Base-by-base conservation (phyloP, 73 alveolate species). In the Stentor coeruleus region DNA sequence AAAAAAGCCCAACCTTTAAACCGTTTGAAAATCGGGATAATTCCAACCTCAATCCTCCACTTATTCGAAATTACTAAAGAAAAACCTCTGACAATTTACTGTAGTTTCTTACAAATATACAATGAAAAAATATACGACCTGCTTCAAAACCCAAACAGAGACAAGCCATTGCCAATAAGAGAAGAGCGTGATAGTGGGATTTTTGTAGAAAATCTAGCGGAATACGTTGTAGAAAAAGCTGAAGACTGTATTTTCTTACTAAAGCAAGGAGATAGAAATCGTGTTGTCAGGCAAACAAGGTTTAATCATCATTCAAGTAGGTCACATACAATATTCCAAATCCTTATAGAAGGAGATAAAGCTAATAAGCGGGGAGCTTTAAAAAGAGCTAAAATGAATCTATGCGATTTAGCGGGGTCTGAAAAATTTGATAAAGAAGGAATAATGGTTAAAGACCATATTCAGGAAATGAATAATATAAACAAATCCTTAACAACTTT, bases 391-490 rank as follows among this genome's bases (percentile, higher is more conserved):
- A 97, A 97, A 85, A 91, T 97, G 76, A 90, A 96, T 81, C 84
- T 97, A 39, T 99, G 97, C 0, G 99, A 97, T 91, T 89, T 97
- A 73, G 99, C 99, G 14, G 99, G 99, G 15, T 87, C 97, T 77
- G 99, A 97, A 77, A 84, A 95, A 81, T 87, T 89, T 36, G 88
- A 93, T 81, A 93, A 91, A 89, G 94, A 90, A 33, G 96, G 92
- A 31, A 90, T 73, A 3, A 85, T 93, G 93, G 81, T 84, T 41
- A 85, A 83, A 4, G 88, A 85, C 33, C 97, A 95, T 59, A 59
- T 95, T 49, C 82, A 80, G 36, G 99, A 95, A 83, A 85, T 95
- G 60, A 93, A 89, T 76, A 89, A 86, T 59, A 95, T 95, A 38
- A 95, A 95, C 74, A 40, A 84, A 59, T 93, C 98, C 2, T 82